These are phyloP conservation scores for Ilex asprella DNA, from an alignment of 257 asterid genomes.

Conservation along the genomic window DNA sequence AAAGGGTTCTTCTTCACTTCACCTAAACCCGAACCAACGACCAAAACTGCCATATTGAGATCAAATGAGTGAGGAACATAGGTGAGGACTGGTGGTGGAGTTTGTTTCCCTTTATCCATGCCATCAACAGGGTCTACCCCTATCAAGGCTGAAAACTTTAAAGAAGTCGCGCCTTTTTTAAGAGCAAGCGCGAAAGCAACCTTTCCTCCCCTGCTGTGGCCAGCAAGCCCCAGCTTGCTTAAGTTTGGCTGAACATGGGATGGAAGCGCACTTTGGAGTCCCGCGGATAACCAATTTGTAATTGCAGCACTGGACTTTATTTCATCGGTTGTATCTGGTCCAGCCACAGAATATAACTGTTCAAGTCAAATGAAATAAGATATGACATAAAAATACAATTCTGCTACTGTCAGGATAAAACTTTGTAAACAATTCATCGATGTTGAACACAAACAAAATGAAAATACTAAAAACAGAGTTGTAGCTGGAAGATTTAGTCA, in stretches of 20 bases:
- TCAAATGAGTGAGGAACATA: slow-evolving; percentile 60
- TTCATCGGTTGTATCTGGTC: slow-evolving; percentile 63
- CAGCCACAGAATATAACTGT: slow-evolving; percentile 59
- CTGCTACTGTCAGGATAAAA: no score
- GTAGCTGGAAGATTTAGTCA: no score
- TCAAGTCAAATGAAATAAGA: slow-evolving; percentile 1
- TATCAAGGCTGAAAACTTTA: slow-evolving; percentile 62
- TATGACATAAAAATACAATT: no score
- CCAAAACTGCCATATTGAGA: slow-evolving; percentile 40
- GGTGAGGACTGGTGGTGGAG: slow-evolving; percentile 69
- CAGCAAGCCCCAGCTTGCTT: slow-evolving; percentile 50
- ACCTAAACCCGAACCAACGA: slow-evolving; percentile 79
- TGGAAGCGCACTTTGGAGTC: slow-evolving; percentile 49
- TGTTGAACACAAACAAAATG: no score
- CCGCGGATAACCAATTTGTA: slow-evolving; percentile 56
- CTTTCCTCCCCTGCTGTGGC: slow-evolving; percentile 92
- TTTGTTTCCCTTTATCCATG: slow-evolving; percentile 54
- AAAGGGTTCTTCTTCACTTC: slow-evolving; percentile 52
- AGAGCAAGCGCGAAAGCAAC: slow-evolving; percentile 66
- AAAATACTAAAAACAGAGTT: no score
- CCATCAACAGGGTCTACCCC: slow-evolving; percentile 94
- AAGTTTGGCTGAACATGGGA: slow-evolving; percentile 48
- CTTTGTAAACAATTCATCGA: no score
- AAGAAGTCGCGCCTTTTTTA: slow-evolving; percentile 16
- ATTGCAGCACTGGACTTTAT: slow-evolving; percentile 48